A percentile compares a stretch with the other conserved stretches of the same genome.
phyloP scores from a whole-genome alignment of 139 green algal genomes.

The Spirogloea muscicola region DNA sequence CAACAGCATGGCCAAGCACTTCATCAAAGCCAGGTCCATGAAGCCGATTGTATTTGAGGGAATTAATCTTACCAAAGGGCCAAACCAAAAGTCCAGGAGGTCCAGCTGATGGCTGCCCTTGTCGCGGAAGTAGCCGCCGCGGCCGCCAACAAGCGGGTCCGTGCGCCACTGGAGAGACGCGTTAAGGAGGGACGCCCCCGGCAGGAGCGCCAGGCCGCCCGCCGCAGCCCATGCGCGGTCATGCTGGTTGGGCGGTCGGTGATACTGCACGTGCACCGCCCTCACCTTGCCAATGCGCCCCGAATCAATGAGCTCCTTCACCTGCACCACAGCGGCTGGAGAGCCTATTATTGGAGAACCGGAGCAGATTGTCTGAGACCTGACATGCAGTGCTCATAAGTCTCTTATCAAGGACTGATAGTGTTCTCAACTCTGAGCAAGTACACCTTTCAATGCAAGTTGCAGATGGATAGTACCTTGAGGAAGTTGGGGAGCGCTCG shows the following conservation, averaged over 20 bases:
- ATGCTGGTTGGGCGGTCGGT: conserved; percentile 27
- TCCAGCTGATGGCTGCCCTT: conserved; percentile 39
- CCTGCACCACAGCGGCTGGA: no score
- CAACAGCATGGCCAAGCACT: no score
- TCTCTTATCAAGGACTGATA: no score
- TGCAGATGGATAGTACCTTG: no score
- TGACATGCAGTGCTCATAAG: no score
- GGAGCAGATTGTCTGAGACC: no score
- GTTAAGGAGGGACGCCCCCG: conserved; percentile 15
- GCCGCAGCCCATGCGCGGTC: conserved; percentile 17
- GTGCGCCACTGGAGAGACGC: not conserved
- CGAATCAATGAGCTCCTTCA: conserved; percentile 3
- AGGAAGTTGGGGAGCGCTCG: conserved; percentile 38
- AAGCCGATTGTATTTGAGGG: no score
- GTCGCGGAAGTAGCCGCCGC: conserved; percentile 27
- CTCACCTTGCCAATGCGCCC: conserved; percentile 18
- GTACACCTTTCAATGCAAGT: no score
- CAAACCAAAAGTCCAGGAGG: conserved; percentile 9
- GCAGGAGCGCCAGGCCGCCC: not conserved
- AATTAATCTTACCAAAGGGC: not conserved
- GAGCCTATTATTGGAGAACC: no score
- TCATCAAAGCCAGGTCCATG: no score
- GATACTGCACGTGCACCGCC: conserved; percentile 31
- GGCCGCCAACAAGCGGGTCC: not conserved
- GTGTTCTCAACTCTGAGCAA: no score